phyloP scores from a whole-genome alignment of 2,329 filamentous ascomycete species.

The Cladosporium sp. region DNA sequence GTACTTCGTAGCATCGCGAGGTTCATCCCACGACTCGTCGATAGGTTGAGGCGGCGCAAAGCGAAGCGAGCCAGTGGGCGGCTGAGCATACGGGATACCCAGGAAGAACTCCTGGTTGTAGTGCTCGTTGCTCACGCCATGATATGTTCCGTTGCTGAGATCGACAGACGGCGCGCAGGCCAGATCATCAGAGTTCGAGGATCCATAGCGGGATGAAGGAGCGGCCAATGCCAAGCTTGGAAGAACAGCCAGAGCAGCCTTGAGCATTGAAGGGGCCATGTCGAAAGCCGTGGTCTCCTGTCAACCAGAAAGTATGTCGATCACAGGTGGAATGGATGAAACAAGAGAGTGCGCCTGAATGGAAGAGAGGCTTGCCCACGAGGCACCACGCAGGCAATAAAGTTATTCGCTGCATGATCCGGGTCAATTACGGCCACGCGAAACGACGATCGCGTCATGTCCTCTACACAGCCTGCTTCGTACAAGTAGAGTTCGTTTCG shows the following conservation, averaged over 20 bases:
- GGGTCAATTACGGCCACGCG: conserved; percentile 8
- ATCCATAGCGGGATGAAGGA: conserved; percentile 1
- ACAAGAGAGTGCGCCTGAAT: neutral
- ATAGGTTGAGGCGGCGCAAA: conserved; percentile 32
- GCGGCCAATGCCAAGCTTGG: conserved; percentile 14
- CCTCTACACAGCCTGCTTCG: neutral
- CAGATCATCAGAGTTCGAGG: neutral
- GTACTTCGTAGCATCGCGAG: conserved; percentile 33
- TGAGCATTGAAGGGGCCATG: conserved; percentile 5
- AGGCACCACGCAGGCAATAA: neutral
- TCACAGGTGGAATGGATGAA: conserved; percentile 14
- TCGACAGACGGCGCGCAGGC: conserved; percentile 14
- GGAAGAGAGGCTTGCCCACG: neutral
- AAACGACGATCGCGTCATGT: conserved; percentile 1
- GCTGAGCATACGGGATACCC: conserved; percentile 40
- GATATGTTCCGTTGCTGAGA: conserved; percentile 10
- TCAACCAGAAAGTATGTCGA: conserved; percentile 14
- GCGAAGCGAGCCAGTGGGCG: conserved; percentile 38
- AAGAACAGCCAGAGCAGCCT: conserved; percentile 7
- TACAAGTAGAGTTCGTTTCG: neutral
- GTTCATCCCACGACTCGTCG: conserved; percentile 13
- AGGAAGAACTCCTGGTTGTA: conserved; percentile 44
- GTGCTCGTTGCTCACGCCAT: conserved; percentile 21
- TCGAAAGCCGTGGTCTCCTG: conserved; percentile 4
- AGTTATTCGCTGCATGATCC: conserved; percentile 16